These are phyloP conservation scores for Uronychia setigera DNA, from an alignment of 73 alveolate genomes.

Conservation along the genomic window DNA sequence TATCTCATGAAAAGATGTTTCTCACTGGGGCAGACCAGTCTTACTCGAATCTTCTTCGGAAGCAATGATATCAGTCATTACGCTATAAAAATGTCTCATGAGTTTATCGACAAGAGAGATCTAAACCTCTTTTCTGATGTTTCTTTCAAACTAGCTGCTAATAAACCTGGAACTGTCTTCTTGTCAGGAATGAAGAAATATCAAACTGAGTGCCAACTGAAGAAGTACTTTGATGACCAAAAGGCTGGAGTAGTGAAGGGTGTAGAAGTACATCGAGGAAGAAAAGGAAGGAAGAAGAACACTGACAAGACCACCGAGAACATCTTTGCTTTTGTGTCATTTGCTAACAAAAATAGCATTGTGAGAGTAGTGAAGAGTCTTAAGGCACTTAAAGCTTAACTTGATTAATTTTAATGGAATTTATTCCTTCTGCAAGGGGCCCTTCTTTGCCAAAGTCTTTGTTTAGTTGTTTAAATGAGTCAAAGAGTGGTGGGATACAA, in stretches of 20 bases:
- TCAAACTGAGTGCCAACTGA: background rate
- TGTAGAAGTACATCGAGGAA: slow-evolving; percentile 12
- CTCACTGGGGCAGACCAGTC: slow-evolving; percentile 32
- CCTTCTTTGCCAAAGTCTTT: too few species aligned
- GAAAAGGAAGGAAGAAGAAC: slow-evolving; percentile 22
- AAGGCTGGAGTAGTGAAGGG: background rate
- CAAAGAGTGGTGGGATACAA: background rate
- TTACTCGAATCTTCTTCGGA: slow-evolving; percentile 71
- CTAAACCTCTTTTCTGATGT: slow-evolving; percentile 73
- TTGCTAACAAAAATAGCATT: slow-evolving; percentile 13
- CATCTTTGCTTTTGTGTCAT: slow-evolving; percentile 16
- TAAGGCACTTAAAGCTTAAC: slow-evolving; percentile 6
- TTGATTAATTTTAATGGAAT: too few species aligned
- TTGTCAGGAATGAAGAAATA: slow-evolving; percentile 81
- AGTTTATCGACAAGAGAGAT: slow-evolving; percentile 53
- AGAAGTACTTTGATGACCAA: background rate
- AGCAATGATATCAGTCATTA: slow-evolving; percentile 79
- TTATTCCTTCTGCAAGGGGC: too few species aligned
- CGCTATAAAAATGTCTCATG: slow-evolving; percentile 65
- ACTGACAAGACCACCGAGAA: too few species aligned
- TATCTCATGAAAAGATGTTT: slow-evolving; percentile 54
- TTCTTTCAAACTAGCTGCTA: slow-evolving; percentile 65
- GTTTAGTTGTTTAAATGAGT: too few species aligned
- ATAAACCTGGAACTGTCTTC: slow-evolving; percentile 74
- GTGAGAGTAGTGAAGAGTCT: slow-evolving; percentile 19